These are phyloP conservation scores for Neodidymelliopsis sp. DNA, from an alignment of 2,329 filamentous ascomycete genomes.

Conservation along the genomic window DNA sequence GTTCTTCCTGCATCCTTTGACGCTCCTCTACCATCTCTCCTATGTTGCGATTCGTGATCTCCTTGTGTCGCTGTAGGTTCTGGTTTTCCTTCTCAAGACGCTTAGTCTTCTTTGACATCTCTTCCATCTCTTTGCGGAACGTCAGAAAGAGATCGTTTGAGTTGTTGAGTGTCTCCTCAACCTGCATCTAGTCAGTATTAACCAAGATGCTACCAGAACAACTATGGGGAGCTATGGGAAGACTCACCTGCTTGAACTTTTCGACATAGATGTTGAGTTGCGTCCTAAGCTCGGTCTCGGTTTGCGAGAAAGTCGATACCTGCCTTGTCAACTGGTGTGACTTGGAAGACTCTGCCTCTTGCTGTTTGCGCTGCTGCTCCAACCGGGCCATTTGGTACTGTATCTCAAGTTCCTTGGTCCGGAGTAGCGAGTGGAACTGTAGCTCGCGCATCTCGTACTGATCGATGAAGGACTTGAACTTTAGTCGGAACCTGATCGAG, in stretches of 20 bases:
- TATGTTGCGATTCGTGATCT: conserved; percentile 92
- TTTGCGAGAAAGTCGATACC: conserved; percentile 94
- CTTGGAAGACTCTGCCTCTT: conserved; percentile 80
- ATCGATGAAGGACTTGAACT: conserved; percentile 94
- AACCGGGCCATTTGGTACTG: conserved; percentile 88
- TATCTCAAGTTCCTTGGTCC: conserved; percentile 94
- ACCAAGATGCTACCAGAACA: conserved; percentile 45
- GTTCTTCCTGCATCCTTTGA: conserved; percentile 74
- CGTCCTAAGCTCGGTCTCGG: conserved; percentile 89
- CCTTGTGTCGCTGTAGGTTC: conserved; percentile 87
- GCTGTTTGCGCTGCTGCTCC: conserved; percentile 87
- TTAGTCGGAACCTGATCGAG: conserved; percentile 65
- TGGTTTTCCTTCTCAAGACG: conserved; percentile 96
- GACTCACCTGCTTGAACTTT: conserved; percentile 95
- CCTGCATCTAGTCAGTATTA: conserved; percentile 70
- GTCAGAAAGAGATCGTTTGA: conserved; percentile 97
- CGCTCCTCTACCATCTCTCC: conserved; percentile 97
- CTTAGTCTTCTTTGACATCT: conserved; percentile 99
- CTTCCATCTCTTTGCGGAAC: conserved; percentile 98
- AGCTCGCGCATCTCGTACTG: conserved; percentile 96
- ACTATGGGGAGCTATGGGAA: conserved; percentile 21
- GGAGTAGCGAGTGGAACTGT: conserved; percentile 89
- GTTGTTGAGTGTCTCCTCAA: conserved; percentile 98
- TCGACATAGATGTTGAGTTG: conserved; percentile 99
- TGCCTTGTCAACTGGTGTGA: conserved; percentile 88